These are phyloP conservation scores for Hygrocybe coccinea DNA, from an alignment of 768 basidiomycete genomes.

Conservation along the genomic window DNA sequence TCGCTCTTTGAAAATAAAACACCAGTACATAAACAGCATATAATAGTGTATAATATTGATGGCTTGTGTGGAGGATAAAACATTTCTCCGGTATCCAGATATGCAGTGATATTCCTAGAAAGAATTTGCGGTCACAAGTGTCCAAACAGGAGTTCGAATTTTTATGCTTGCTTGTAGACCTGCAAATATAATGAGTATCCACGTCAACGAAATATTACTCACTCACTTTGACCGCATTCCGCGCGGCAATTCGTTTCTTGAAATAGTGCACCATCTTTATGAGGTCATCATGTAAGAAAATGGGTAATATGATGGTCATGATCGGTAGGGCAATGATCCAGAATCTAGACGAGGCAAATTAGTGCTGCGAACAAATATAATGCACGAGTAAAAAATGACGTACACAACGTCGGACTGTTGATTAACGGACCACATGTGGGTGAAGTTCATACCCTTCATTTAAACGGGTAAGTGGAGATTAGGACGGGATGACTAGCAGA, in stretches of 20 bases:
- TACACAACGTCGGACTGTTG: constrained; percentile 44
- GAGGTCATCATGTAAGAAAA: constrained; percentile 56
- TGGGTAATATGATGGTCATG: constrained; percentile 51
- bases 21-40: no score
- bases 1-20: no score
- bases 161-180: constrained; percentile 6
- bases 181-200: neutral
- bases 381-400: constrained; percentile 16
- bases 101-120: no score
- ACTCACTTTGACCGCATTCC: constrained; percentile 38
- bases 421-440: constrained; percentile 45
- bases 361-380: neutral
- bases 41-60: no score
- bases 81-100: no score
- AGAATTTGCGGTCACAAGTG: no score
- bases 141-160: no score
- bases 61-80: no score
- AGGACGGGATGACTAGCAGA: constrained; percentile 3
- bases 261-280: constrained; percentile 41
- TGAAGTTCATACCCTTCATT: constrained; percentile 68
- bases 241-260: constrained; percentile 37
- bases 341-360: constrained; percentile 41
- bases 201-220: neutral
- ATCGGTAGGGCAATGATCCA: constrained; percentile 64
- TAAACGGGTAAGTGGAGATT: neutral